A percentile compares a stretch with the other conserved stretches of the same genome.
Conservation (phyloP, 1,284 basidiomycete species). For the Boletus sp. region DNA sequence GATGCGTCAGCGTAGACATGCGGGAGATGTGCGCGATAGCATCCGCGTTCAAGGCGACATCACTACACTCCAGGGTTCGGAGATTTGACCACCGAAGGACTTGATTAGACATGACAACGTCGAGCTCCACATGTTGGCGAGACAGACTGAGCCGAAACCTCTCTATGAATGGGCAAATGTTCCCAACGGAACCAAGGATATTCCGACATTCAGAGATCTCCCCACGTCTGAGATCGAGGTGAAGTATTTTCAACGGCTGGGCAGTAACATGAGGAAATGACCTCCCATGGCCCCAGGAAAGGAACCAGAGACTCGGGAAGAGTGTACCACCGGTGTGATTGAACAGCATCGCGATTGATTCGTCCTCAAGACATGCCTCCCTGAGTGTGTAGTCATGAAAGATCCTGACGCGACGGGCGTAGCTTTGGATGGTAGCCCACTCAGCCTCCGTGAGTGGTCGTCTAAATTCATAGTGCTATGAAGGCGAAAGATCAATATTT, state of each 20-base stretch:
- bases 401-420: neutral
- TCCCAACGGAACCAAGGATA: neutral
- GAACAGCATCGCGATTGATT: neutral
- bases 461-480: constrained; percentile 1
- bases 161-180: neutral
- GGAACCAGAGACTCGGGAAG: neutral
- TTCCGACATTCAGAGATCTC: neutral
- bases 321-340: neutral
- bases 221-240: neutral
- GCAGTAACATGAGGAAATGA: neutral
- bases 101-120: neutral
- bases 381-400: neutral
- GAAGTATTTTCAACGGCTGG: neutral
- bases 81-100: neutral
- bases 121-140: neutral
- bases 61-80: neutral
- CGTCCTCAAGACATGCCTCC: neutral
- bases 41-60: neutral
- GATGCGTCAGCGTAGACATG: neutral
- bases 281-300: neutral
- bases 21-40: neutral
- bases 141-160: neutral
- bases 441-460: neutral
- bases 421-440: neutral
- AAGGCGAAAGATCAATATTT: neutral